Percentiles rank a stretch among this genome's conserved stretches.
Evolutionary conservation across 805 yeast species (phyloP).

Genomic region (Starmera dryadoides): DNA sequence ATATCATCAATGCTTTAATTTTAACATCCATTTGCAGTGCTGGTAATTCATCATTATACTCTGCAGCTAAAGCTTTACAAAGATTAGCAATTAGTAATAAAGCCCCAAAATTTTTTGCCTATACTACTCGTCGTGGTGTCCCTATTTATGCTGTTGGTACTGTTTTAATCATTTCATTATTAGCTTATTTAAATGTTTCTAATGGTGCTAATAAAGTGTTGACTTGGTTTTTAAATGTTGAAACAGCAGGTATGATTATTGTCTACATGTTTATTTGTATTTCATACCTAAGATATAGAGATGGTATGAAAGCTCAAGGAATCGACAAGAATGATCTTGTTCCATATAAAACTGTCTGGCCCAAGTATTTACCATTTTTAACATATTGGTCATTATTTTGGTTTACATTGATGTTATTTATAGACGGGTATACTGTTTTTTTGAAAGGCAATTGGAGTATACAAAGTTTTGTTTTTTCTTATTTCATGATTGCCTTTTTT

Average conservation of each 20-base stretch:
- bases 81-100: slow-evolving; percentile 61
- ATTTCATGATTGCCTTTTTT: slow-evolving; percentile 48
- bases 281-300: slow-evolving; percentile 55
- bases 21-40: slow-evolving; percentile 70
- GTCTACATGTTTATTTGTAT: slow-evolving; percentile 63
- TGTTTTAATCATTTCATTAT: slow-evolving; percentile 37
- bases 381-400: slow-evolving; percentile 25
- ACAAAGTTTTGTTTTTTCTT: slow-evolving; percentile 46
- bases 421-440: slow-evolving; percentile 52
- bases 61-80: slow-evolving; percentile 61
- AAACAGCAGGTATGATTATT: slow-evolving; percentile 60
- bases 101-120: slow-evolving; percentile 58
- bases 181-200: slow-evolving; percentile 62
- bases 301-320: slow-evolving; percentile 59
- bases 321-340: slow-evolving; percentile 42
- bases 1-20: slow-evolving; percentile 67
- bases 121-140: slow-evolving; percentile 58
- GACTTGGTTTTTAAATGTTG: slow-evolving; percentile 62
- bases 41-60: slow-evolving; percentile 65
- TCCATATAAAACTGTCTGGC: slow-evolving; percentile 49
- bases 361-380: slow-evolving; percentile 39
- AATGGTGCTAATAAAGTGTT: slow-evolving; percentile 47
- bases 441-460: slow-evolving; percentile 49
- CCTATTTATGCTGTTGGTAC: slow-evolving; percentile 44
- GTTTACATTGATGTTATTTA: slow-evolving; percentile 32